Evolutionary conservation across 139 green algal species (phyloP), one percentile per base, ranked within the genome.

Genomic region (Nannochloris sp.): DNA sequence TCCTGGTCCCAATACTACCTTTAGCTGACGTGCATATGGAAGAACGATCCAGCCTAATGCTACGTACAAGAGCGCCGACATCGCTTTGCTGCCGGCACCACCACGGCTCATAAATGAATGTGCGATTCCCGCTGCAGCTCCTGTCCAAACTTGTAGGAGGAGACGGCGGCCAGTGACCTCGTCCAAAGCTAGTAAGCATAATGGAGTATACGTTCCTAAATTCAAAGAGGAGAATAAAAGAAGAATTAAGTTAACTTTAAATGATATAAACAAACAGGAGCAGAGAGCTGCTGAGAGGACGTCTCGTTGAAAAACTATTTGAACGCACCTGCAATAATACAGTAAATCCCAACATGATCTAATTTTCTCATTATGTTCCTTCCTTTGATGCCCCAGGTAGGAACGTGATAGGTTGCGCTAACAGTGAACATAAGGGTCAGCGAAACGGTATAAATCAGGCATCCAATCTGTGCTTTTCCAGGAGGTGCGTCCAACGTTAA

Each of bases 171-270:
- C 61, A 19, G 56, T 38, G 13, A 13, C 34, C 5, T 23, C 31
- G 27, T 62, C 37, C 42, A 81, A 46, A 10, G 60, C 54, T 23
- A 81, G 54, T 48, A 74, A 10, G 32, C 42, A 68, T 23, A 83
- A 62, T 24, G 76, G 76, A n/a, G 67, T 78, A 45, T 81, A 83
- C 15, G 76, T 83, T 13, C 76, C n/a, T n/a, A n/a, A n/a, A n/a
- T n/a, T n/a, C n/a, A n/a, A n/a, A n/a, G n/a, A n/a, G n/a, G n/a
- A n/a, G n/a, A n/a, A n/a, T n/a, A n/a, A n/a, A n/a, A n/a, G n/a
- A n/a, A n/a, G n/a, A n/a, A n/a, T n/a, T n/a, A n/a, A n/a, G n/a
- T n/a, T n/a, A n/a, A n/a, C n/a, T n/a, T n/a, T n/a, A n/a, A n/a
- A n/a, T n/a, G n/a, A n/a, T n/a, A n/a, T n/a, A n/a, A n/a, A n/a